Evolutionary conservation across 2,329 filamentous ascomycete genomes (phyloP).

Genomic region (Monilinia fructicola): DNA sequence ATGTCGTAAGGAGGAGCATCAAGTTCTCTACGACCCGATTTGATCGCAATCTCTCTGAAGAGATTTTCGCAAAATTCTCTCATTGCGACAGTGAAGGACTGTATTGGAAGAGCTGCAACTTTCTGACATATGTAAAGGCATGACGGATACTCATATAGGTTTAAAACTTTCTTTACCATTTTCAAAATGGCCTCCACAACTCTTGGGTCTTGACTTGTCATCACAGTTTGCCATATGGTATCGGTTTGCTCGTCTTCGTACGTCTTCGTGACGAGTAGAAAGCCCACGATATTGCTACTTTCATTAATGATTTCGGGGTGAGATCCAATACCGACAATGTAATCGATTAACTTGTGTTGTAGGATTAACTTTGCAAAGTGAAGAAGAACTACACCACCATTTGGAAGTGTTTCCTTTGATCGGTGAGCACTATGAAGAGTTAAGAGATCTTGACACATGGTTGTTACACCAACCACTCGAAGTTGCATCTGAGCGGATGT

Average conservation of each 20-base stretch:
- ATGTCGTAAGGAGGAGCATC: slow-evolving; percentile 53
- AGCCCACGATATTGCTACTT: slow-evolving; percentile 81
- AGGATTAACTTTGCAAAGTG: slow-evolving; percentile 70
- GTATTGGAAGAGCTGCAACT: slow-evolving; percentile 62
- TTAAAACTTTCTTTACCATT: slow-evolving; percentile 56
- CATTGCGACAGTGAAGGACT: slow-evolving; percentile 61
- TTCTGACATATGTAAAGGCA: slow-evolving; percentile 71
- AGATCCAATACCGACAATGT: slow-evolving; percentile 85
- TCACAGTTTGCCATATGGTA: slow-evolving; percentile 79
- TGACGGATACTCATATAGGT: slow-evolving; percentile 49
- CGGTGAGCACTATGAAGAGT: slow-evolving; percentile 58
- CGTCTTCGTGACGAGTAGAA: slow-evolving; percentile 74
- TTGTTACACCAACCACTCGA: slow-evolving; percentile 73
- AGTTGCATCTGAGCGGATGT: slow-evolving; percentile 88
- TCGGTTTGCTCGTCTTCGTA: slow-evolving; percentile 74
- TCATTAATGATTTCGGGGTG: slow-evolving; percentile 86
- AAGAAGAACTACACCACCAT: slow-evolving; percentile 56
- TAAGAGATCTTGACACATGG: slow-evolving; percentile 71
- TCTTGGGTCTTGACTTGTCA: slow-evolving; percentile 76
- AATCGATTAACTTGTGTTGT: slow-evolving; percentile 71
- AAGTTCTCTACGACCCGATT: slow-evolving; percentile 48
- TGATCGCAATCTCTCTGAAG: slow-evolving; percentile 43
- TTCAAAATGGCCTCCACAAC: slow-evolving; percentile 76
- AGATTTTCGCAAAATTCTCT: slow-evolving; percentile 60
- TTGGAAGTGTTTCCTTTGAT: slow-evolving; percentile 38